Conservation (phyloP, 164 flowering plant genomes). For the Akebia trifoliata region DNA sequence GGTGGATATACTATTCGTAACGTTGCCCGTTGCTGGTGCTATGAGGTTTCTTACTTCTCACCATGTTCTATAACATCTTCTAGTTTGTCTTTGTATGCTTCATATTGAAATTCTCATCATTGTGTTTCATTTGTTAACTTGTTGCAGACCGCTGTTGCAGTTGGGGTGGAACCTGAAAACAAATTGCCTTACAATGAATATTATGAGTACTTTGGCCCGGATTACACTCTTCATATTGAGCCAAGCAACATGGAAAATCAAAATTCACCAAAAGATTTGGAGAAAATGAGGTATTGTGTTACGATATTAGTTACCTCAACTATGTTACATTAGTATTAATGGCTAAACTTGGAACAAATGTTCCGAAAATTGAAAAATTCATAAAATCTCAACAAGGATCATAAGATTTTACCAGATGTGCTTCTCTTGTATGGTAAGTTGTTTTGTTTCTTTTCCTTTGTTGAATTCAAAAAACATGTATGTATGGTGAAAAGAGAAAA, state of each 20-base stretch:
- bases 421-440: too few species aligned
- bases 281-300: conserved; percentile 55
- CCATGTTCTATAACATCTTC: background rate
- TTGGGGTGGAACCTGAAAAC: conserved; percentile 86
- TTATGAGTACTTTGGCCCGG: conserved; percentile 92
- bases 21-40: conserved; percentile 98
- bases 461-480: too few species aligned
- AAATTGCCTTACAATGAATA: conserved; percentile 81
- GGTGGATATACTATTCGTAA: conserved; percentile 92
- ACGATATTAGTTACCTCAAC: too few species aligned
- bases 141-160: conserved; percentile 90
- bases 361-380: too few species aligned
- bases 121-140: conserved; percentile 9
- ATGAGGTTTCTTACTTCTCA: conserved; percentile 52
- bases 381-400: too few species aligned
- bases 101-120: background rate
- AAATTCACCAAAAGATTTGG: conserved; percentile 65
- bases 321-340: too few species aligned
- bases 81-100: background rate
- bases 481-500: too few species aligned
- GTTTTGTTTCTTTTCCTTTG: too few species aligned
- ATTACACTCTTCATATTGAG: conserved; percentile 70
- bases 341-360: too few species aligned
- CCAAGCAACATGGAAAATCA: conserved; percentile 68
- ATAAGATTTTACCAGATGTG: too few species aligned